Evolutionary conservation across 2,329 filamentous ascomycete genomes (phyloP).

Genomic region (Fusarium staphyleae): DNA sequence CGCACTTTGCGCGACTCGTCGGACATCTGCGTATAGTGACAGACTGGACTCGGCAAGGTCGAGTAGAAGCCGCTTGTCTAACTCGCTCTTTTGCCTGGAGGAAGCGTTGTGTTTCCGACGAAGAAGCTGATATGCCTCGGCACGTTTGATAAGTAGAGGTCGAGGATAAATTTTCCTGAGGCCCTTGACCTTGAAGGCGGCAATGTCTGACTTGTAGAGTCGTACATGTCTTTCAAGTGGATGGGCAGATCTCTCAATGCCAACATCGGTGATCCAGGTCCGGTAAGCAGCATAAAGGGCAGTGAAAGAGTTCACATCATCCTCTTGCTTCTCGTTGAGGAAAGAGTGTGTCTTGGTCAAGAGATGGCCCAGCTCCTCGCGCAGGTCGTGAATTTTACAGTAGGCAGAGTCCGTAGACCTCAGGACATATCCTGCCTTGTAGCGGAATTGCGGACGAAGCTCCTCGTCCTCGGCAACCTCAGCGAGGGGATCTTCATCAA

Average conservation of each 20-base stretch:
- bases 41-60: slow-evolving; percentile 90
- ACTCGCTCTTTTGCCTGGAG: slow-evolving; percentile 84
- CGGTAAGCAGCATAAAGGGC: slow-evolving; percentile 90
- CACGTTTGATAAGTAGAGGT: slow-evolving; percentile 88
- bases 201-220: slow-evolving; percentile 84
- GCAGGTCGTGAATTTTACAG: slow-evolving; percentile 77
- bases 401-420: slow-evolving; percentile 65
- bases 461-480: slow-evolving; percentile 80
- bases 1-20: slow-evolving; percentile 90
- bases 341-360: slow-evolving; percentile 87
- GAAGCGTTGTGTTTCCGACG: slow-evolving; percentile 93
- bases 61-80: slow-evolving; percentile 84
- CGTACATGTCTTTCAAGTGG: slow-evolving; percentile 86
- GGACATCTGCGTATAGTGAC: slow-evolving; percentile 92
- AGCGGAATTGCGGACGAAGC: slow-evolving; percentile 84
- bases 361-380: slow-evolving; percentile 79
- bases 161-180: slow-evolving; percentile 91
- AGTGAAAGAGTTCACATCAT: slow-evolving; percentile 95
- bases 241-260: slow-evolving; percentile 93
- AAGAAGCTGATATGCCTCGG: slow-evolving; percentile 93
- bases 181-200: slow-evolving; percentile 93
- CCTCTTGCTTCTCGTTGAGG: slow-evolving; percentile 83
- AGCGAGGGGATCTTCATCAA: slow-evolving; percentile 62
- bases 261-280: slow-evolving; percentile 97
- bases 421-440: slow-evolving; percentile 86